phyloP scores from a whole-genome alignment of 768 basidiomycete genomes.

The Amanita polypyramis region DNA sequence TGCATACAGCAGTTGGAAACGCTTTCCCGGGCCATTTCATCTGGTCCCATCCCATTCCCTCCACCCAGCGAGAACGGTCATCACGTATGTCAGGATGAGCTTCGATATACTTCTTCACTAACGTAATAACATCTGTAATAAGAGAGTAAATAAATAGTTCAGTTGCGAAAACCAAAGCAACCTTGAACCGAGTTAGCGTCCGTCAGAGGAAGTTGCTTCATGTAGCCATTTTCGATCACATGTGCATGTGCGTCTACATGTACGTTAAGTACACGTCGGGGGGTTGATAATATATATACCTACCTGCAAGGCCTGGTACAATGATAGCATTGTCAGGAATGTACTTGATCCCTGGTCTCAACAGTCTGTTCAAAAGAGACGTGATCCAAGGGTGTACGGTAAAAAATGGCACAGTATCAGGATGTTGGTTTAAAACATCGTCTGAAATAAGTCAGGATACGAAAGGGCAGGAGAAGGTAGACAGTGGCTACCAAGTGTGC shows the following conservation, averaged over 20 bases:
- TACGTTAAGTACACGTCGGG: neutral
- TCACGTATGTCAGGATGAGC: constrained; percentile 43
- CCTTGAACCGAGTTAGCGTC: constrained; percentile 50
- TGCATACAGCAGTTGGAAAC: constrained; percentile 65
- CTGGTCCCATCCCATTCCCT: constrained; percentile 93
- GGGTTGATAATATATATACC: neutral
- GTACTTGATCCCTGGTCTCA: neutral
- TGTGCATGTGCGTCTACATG: constrained; percentile 71
- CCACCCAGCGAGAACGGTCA: constrained; percentile 57
- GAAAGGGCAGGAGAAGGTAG: neutral
- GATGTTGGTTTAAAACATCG: neutral
- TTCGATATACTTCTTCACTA: constrained; percentile 48
- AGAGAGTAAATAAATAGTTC: neutral
- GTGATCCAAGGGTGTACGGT: neutral
- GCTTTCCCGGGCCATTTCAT: constrained; percentile 54
- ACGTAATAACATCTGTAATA: constrained; percentile 48
- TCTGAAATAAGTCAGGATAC: neutral
- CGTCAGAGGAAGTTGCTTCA: constrained; percentile 53
- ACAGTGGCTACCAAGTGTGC: constrained; percentile 32
- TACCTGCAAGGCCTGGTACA: constrained; percentile 69
- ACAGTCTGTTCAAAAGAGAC: neutral
- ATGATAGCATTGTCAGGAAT: constrained; percentile 28
- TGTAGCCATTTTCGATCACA: constrained; percentile 63
- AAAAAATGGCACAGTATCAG: neutral
- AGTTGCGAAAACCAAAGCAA: constrained; percentile 15